Base-by-base conservation (phyloP, 1,139 yeast genomes). In the Kluyveromyces sp. region DNA sequence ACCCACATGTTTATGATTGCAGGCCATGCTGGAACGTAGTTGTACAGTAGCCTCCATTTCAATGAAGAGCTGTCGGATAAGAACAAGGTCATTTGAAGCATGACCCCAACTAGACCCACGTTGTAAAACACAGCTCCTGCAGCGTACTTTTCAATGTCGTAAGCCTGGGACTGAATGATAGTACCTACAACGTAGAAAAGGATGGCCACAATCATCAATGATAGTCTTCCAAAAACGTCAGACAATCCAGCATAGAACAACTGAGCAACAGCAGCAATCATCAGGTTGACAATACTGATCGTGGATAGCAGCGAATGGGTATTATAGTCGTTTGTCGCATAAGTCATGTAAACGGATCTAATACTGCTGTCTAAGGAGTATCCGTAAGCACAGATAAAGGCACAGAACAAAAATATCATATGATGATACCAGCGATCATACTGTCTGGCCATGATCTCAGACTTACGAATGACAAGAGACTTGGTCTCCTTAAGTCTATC, bases 1-100 rank as follows among this genome's bases (percentile, higher is more conserved):
- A 80, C 69, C 88, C 88, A 82, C 17, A 88, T 78, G 60, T 80
- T 81, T 61, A 82, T 78, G 52, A 82, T 75, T 54, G 73, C 79
- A 1, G 88, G 88, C 49, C 76, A 65, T 3, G 83, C 78, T 11
- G 87, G 85, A 34, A 79, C 64, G 50, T 79, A 75, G 18, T 80
- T 72, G 49, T 70, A 70, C 41, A 74, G 68, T 54, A 81, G 68
- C 67, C 88, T 76, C 83, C 85, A 80, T 60, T 78, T 78, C 56
- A 81, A 69, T 50, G 69, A 67, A 12, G 87, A 78, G 56, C 77
- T 69, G 60, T 82, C 89, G 8, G 83, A 80, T 46, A 77, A 63
- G 43, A 80, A 66, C 40, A 81, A 65, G 53, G 78, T 75, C 44
- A 79, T 60, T 44, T 78, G 60, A 40, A 81, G 67, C 36, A 75